Percentiles rank a stretch among this genome's conserved stretches.
These are phyloP conservation scores for Colletotrichum acutatum DNA, from an alignment of 2,329 filamentous ascomycete species.

Conservation along the genomic window DNA sequence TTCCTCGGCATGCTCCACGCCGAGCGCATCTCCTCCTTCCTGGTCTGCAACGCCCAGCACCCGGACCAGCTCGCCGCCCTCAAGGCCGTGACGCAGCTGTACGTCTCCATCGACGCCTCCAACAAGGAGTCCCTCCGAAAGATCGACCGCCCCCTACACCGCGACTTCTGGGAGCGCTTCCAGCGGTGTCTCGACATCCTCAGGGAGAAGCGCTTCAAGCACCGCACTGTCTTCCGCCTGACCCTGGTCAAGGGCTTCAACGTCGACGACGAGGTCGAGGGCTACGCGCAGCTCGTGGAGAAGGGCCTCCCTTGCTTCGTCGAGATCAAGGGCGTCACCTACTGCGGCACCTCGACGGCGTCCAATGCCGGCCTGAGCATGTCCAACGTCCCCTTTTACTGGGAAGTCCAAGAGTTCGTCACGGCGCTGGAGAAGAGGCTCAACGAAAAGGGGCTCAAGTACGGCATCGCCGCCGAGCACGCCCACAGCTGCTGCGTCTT, in stretches of 20 bases:
- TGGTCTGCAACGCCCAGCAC: constrained; percentile 97
- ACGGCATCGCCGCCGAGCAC: constrained; percentile 95
- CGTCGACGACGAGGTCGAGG: constrained; percentile 89
- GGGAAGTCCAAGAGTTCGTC: constrained; percentile 88
- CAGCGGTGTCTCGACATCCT: constrained; percentile 90
- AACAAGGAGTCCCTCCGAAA: constrained; percentile 88
- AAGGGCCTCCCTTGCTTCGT: constrained; percentile 90
- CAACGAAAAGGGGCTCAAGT: constrained; percentile 75
- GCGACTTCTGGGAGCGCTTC: constrained; percentile 98
- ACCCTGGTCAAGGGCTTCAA: constrained; percentile 99
- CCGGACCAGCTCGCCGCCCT: constrained; percentile 88
- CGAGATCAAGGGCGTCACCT: constrained; percentile 96
- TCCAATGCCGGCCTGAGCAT: constrained; percentile 91
- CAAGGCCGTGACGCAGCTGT: constrained; percentile 90
- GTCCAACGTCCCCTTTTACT: constrained; percentile 97
- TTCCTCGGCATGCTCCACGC: constrained; percentile 85
- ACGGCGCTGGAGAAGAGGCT: constrained; percentile 78
- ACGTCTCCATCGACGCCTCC: constrained; percentile 94
- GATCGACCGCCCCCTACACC: constrained; percentile 91
- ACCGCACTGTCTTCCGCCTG: constrained; percentile 93
- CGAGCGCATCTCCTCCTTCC: constrained; percentile 90
- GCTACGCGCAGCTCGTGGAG: constrained; percentile 90
- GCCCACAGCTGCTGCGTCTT: constrained; percentile 94
- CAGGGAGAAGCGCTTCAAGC: constrained; percentile 81
- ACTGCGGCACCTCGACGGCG: constrained; percentile 90